Conservation (phyloP, 2,329 filamentous ascomycete genomes). For the Cladosporium sp. region DNA sequence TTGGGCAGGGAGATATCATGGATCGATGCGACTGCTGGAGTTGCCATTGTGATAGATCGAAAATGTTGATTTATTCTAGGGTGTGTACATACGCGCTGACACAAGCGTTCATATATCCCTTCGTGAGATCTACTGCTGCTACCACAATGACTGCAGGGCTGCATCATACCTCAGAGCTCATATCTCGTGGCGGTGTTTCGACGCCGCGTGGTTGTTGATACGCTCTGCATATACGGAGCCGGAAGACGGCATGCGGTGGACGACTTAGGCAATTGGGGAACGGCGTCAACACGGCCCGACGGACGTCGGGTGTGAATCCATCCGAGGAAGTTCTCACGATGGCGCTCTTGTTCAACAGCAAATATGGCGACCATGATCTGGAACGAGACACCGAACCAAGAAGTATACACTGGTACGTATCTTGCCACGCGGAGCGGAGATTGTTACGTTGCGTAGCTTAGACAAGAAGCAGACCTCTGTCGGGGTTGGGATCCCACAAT, state of each 20-base stretch:
- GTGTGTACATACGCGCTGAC: neutral
- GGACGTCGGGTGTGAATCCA: neutral
- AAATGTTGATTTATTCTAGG: neutral
- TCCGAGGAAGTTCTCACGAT: neutral
- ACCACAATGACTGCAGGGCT: neutral
- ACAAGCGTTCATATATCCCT: neutral
- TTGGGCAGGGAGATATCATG: constrained; percentile 34
- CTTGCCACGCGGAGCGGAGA: too few relatives aligned
- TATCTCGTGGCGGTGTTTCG: neutral
- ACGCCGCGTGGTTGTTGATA: neutral
- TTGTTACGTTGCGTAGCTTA: too few relatives aligned
- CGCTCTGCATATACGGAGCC: neutral
- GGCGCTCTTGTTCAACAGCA: neutral
- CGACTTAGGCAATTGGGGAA: neutral
- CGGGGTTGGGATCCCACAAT: neutral
- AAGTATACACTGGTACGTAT: too few relatives aligned
- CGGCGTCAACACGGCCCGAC: constrained; percentile 5
- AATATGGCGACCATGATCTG: neutral
- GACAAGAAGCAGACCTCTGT: too few relatives aligned
- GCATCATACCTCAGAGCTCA: neutral
- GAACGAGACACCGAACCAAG: too few relatives aligned
- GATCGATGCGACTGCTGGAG: constrained; percentile 15
- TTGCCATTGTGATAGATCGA: neutral
- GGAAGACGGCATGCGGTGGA: neutral
- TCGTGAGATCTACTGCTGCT: neutral